Evolutionary conservation across 768 basidiomycete genomes (phyloP).

Genomic region (Calvatia gigantea): DNA sequence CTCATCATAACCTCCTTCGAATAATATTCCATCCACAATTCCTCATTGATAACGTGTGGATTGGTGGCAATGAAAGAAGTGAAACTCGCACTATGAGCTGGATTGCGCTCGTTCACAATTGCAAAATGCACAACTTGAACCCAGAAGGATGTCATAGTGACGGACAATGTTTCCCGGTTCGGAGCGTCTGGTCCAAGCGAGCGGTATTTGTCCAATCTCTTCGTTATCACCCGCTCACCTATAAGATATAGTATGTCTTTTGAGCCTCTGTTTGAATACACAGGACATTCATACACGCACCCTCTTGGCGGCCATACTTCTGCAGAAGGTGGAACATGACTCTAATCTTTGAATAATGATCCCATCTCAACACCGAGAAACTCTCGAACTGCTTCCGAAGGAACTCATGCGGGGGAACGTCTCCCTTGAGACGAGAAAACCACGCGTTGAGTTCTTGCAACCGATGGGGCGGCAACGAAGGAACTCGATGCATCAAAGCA

Average conservation of each 20-base stretch:
- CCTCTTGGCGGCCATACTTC: slow-evolving; percentile 38
- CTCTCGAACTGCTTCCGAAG: slow-evolving; percentile 33
- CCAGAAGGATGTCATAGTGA: slow-evolving; percentile 51
- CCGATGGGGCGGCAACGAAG: neutral
- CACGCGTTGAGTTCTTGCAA: slow-evolving; percentile 31
- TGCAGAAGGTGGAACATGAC: slow-evolving; percentile 37
- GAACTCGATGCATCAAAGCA: neutral
- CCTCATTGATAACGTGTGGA: slow-evolving; percentile 36
- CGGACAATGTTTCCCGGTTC: slow-evolving; percentile 30
- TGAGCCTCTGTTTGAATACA: neutral
- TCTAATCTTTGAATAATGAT: slow-evolving; percentile 45
- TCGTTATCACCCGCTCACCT: slow-evolving; percentile 42
- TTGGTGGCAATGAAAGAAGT: slow-evolving; percentile 34
- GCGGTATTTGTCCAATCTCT: slow-evolving; percentile 35
- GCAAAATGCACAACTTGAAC: slow-evolving; percentile 46
- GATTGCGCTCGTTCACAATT: slow-evolving; percentile 31
- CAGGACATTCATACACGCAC: slow-evolving; percentile 16
- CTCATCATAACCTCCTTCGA: slow-evolving; percentile 41
- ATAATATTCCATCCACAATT: slow-evolving; percentile 40
- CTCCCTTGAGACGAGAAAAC: slow-evolving; percentile 28
- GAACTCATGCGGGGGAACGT: slow-evolving; percentile 23
- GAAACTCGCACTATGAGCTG: slow-evolving; percentile 18
- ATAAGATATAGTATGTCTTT: neutral
- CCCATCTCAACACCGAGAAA: slow-evolving; percentile 37
- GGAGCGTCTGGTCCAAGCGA: slow-evolving; percentile 28